Conservation (phyloP, 2,329 filamentous ascomycete species). For the Scorias spongiosa region DNA sequence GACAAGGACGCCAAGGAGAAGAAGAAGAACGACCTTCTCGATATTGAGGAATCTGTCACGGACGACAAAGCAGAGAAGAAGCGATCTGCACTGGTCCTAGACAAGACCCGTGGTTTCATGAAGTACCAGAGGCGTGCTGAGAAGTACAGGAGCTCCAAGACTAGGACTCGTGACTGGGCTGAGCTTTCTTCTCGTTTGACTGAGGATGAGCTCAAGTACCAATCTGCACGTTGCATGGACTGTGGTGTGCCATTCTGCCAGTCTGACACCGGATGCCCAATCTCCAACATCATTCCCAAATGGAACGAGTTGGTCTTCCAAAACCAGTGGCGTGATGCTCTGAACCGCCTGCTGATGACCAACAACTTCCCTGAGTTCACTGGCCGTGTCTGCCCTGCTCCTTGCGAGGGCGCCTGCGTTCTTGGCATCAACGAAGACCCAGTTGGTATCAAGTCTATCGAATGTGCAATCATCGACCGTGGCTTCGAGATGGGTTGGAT, state of each 20-base stretch:
- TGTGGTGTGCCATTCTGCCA: constrained; percentile 98
- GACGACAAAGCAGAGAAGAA: constrained; percentile 78
- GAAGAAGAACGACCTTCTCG: constrained; percentile 53
- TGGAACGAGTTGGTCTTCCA: constrained; percentile 72
- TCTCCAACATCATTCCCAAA: constrained; percentile 94
- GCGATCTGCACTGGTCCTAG: constrained; percentile 78
- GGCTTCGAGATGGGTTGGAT: constrained; percentile 99
- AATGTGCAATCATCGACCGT: constrained; percentile 94
- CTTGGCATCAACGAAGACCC: constrained; percentile 94
- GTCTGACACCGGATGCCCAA: constrained; percentile 87
- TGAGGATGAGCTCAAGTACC: constrained; percentile 92
- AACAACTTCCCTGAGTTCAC: constrained; percentile 99
- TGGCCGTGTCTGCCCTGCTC: constrained; percentile 88
- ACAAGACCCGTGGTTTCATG: constrained; percentile 97
- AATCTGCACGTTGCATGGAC: constrained; percentile 95
- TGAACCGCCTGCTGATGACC: constrained; percentile 84
- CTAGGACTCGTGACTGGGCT: constrained; percentile 81
- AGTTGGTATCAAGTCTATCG: constrained; percentile 95
- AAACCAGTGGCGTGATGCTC: constrained; percentile 75
- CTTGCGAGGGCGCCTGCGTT: constrained; percentile 91
- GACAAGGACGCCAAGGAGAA: constrained; percentile 48
- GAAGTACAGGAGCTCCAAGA: constrained; percentile 78
- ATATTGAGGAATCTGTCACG: constrained; percentile 83
- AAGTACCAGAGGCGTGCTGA: constrained; percentile 85
- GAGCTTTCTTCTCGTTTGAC: constrained; percentile 77